phyloP scores from a whole-genome alignment of 176 grass and related monocot genomes.

The Canna indica region DNA sequence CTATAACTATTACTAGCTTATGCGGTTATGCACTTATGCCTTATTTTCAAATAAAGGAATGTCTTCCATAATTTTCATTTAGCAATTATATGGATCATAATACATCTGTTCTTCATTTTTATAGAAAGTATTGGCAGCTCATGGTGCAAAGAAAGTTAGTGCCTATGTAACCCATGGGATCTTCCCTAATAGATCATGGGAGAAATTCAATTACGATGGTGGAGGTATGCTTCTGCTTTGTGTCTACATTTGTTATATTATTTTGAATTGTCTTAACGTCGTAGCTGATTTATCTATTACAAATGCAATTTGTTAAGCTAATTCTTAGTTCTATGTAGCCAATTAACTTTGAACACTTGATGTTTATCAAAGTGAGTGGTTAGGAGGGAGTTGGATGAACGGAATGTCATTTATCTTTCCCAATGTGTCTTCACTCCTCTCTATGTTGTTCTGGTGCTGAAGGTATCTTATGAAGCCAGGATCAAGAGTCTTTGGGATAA shows the following conservation, averaged over 20 bases:
- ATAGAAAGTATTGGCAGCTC: slow-evolving; percentile 36
- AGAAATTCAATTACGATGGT: slow-evolving; percentile 45
- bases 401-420: too few species aligned
- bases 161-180: slow-evolving; percentile 97
- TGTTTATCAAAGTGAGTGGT: too few species aligned
- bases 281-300: not conserved
- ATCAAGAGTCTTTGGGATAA: too few species aligned
- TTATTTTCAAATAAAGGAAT: too few species aligned
- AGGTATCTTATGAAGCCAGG: not conserved
- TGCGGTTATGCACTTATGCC: too few species aligned
- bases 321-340: not conserved
- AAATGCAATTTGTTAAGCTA: not conserved
- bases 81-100: not conserved
- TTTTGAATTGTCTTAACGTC: not conserved
- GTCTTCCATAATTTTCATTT: too few species aligned
- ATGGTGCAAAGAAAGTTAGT: slow-evolving; percentile 80
- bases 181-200: slow-evolving; percentile 71
- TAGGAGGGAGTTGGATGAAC: too few species aligned
- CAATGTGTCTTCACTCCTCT: not conserved
- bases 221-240: slow-evolving; percentile 41
- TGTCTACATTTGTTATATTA: not conserved
- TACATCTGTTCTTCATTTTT: not conserved
- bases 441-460: not conserved
- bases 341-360: too few species aligned
- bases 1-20: not conserved